These are phyloP conservation scores for Aspergillus cejpii DNA, from an alignment of 2,329 filamentous ascomycete species.

Conservation along the genomic window DNA sequence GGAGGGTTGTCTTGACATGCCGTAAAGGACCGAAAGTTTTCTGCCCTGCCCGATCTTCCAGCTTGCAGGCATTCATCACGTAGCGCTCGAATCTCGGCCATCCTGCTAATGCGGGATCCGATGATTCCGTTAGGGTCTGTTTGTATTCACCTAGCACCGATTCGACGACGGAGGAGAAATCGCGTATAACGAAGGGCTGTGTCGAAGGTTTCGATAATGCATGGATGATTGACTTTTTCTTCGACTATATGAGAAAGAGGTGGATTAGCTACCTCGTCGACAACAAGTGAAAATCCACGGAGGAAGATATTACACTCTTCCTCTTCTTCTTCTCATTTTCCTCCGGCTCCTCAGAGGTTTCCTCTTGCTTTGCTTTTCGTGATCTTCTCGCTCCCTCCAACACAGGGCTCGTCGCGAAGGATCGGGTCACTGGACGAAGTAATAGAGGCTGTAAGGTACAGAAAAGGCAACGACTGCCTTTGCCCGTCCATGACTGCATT, in stretches of 20 bases:
- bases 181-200: conserved; percentile 11
- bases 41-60: conserved; percentile 17
- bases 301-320: not conserved
- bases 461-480: conserved; percentile 37
- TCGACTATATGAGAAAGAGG: not conserved
- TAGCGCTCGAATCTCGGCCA: conserved; percentile 31
- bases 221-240: conserved; percentile 1
- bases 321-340: not conserved
- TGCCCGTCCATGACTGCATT: conserved; percentile 39
- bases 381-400: conserved; percentile 18
- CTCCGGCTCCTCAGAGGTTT: conserved; percentile 2
- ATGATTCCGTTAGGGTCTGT: conserved; percentile 9
- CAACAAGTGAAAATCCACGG: not conserved
- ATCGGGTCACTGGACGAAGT: conserved; percentile 23
- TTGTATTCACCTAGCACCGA: conserved; percentile 23
- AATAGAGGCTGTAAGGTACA: conserved; percentile 35
- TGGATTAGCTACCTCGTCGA: not conserved
- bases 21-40: conserved; percentile 18
- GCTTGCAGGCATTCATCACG: conserved; percentile 26
- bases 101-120: conserved; percentile 14
- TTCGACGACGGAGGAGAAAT: conserved; percentile 27
- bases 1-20: conserved; percentile 39
- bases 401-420: conserved; percentile 28
- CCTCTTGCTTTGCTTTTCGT: conserved; percentile 13
- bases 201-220: not conserved